These are phyloP conservation scores for Tuber borchii DNA, from an alignment of 495 filamentous ascomycete genomes.

Conservation along the genomic window DNA sequence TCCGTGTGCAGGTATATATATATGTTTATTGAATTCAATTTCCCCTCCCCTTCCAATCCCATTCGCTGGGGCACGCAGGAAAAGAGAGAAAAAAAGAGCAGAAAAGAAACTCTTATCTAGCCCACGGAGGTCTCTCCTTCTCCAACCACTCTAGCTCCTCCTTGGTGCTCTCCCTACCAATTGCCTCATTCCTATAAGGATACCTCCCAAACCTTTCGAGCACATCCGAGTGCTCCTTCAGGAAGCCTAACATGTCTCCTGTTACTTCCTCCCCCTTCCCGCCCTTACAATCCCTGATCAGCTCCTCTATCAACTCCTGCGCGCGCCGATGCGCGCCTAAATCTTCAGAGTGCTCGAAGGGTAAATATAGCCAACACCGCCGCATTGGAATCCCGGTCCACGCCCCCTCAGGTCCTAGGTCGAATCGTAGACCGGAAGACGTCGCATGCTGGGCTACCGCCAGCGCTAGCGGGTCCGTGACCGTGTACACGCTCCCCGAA, in stretches of 20 bases:
- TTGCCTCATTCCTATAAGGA: conserved; percentile 39
- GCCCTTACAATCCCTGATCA: not conserved
- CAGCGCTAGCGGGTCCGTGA: conserved; percentile 48
- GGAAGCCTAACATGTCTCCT: conserved; percentile 2
- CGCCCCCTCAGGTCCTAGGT: conserved; percentile 15
- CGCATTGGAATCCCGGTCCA: conserved; percentile 10
- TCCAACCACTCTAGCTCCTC: conserved; percentile 39
- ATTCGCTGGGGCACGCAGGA: not conserved
- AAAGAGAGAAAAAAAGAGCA: not conserved
- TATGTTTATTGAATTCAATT: not conserved
- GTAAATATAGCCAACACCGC: conserved; percentile 46
- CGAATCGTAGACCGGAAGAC: conserved; percentile 16
- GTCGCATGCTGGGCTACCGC: conserved; percentile 29
- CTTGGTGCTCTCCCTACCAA: conserved; percentile 36
- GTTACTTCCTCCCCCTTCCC: conserved; percentile 21
- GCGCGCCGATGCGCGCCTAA: conserved; percentile 39
- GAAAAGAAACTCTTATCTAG: conserved; percentile 7
- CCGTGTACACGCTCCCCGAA: conserved; percentile 43
- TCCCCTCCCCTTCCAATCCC: not conserved
- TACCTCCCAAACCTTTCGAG: conserved; percentile 42
- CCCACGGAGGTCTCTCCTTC: conserved; percentile 8
- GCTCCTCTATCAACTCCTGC: conserved; percentile 23
- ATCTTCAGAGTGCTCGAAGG: conserved; percentile 48
- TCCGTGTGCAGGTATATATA: conserved; percentile 9
- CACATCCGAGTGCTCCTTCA: conserved; percentile 13